These are phyloP conservation scores for Pholiota microspora DNA, from an alignment of 768 basidiomycete genomes.

Conservation along the genomic window DNA sequence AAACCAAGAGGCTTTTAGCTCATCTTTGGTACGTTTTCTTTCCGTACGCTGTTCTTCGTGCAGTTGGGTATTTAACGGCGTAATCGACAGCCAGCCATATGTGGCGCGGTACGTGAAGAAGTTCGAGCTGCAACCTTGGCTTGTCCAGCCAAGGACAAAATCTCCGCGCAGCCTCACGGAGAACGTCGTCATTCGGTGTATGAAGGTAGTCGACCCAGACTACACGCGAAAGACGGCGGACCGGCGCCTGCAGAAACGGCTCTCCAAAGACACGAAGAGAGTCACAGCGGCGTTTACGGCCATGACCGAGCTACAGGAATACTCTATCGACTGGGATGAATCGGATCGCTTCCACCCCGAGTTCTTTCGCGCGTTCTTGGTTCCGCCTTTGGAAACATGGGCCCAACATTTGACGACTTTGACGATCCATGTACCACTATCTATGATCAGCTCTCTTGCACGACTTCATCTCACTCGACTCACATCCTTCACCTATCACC, in stretches of 20 bases:
- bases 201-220: conserved; percentile 27
- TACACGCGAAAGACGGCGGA: conserved; percentile 29
- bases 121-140: conserved; percentile 40
- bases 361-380: conserved; percentile 35
- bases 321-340: conserved; percentile 40
- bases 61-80: too few relatives aligned
- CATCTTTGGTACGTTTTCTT: conserved; percentile 26
- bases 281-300: conserved; percentile 30
- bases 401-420: conserved; percentile 30
- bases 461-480: conserved; percentile 32
- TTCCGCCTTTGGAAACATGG: conserved; percentile 32
- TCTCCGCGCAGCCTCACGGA: conserved; percentile 28
- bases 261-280: conserved; percentile 34
- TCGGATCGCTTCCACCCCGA: conserved; percentile 30
- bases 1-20: conserved; percentile 27
- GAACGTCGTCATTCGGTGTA: conserved; percentile 25
- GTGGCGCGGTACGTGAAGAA: conserved; percentile 30
- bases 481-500: conserved; percentile 31
- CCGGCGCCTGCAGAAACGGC: conserved; percentile 30
- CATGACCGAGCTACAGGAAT: conserved; percentile 33
- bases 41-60: too few relatives aligned
- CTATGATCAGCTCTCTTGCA: conserved; percentile 32
- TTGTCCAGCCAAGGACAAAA: conserved; percentile 32
- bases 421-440: conserved; percentile 37
- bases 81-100: conserved; percentile 21